A percentile compares a stretch with the other conserved stretches of the same genome.
phyloP scores from a whole-genome alignment of 129 eudicot species.

The Saussurea involucrata region DNA sequence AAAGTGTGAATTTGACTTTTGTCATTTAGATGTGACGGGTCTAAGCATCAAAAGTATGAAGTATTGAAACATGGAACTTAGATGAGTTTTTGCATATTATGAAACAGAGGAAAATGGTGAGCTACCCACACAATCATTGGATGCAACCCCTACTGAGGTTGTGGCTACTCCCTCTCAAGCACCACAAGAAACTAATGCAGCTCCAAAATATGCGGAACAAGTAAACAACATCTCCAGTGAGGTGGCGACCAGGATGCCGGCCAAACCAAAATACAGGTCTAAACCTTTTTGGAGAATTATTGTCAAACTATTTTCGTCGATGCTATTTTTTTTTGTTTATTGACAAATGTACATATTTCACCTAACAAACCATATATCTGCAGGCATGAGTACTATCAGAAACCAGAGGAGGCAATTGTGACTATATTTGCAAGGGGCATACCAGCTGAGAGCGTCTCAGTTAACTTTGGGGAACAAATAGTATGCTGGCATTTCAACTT shows the following conservation, averaged over 20 bases:
- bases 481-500: conserved; percentile 35
- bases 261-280: conserved; percentile 81
- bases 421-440: conserved; percentile 79
- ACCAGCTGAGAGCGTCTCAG: conserved; percentile 53
- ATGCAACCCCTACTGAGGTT: conserved; percentile 17
- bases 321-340: neutral
- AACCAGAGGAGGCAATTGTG: conserved; percentile 83
- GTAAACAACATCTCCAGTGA: conserved; percentile 26
- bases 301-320: neutral
- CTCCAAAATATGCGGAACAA: conserved; percentile 30
- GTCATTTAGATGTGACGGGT: neutral
- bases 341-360: neutral
- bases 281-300: neutral
- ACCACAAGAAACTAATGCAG: conserved; percentile 21
- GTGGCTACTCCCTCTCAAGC: conserved; percentile 25
- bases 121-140: conserved; percentile 27
- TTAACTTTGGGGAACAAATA: conserved; percentile 84
- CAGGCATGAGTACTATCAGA: conserved; percentile 91
- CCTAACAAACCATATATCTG: conserved; percentile 1
- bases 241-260: conserved; percentile 6
- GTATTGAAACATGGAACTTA: neutral
- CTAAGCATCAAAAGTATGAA: neutral
- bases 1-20: neutral
- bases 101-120: conserved; percentile 64
- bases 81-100: neutral